Conservation (phyloP, 2,329 filamentous ascomycete species). For the Sclerotiophoma versabilis region DNA sequence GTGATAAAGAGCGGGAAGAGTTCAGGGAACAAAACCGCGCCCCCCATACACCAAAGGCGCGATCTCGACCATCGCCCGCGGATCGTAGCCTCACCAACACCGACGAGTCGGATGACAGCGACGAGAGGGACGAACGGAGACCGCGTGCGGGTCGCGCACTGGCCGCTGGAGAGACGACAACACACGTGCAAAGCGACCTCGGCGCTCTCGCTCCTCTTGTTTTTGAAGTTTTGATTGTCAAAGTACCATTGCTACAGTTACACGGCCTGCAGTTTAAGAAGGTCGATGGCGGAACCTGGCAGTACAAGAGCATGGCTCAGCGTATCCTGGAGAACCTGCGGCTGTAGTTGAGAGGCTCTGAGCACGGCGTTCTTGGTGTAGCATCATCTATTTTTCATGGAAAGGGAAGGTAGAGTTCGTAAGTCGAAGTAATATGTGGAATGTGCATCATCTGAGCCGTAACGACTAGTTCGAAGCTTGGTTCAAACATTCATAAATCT, state of each 20-base stretch:
- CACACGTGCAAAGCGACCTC: slow-evolving; percentile 88
- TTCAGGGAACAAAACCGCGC: slow-evolving; percentile 66
- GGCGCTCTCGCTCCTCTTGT: slow-evolving; percentile 83
- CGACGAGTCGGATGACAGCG: slow-evolving; percentile 82
- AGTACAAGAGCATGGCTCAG: slow-evolving; percentile 98
- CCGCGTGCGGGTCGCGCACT: slow-evolving; percentile 34
- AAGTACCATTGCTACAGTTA: slow-evolving; percentile 88
- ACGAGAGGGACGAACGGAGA: slow-evolving; percentile 56
- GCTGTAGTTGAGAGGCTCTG: slow-evolving; percentile 59
- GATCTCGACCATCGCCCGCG: slow-evolving; percentile 55
- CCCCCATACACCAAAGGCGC: slow-evolving; percentile 58
- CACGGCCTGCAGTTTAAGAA: slow-evolving; percentile 99
- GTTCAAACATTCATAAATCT: background rate
- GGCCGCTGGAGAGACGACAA: slow-evolving; percentile 85
- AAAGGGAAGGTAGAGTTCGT: background rate
- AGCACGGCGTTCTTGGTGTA: slow-evolving; percentile 9
- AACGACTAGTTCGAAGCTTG: background rate
- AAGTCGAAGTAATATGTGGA: slow-evolving; percentile 10
- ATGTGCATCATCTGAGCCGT: slow-evolving; percentile 1
- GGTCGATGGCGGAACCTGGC: slow-evolving; percentile 93
- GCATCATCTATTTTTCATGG: background rate
- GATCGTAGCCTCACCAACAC: slow-evolving; percentile 84
- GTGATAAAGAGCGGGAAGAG: slow-evolving; percentile 74
- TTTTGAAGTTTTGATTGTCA: slow-evolving; percentile 97
- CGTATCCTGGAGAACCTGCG: slow-evolving; percentile 88